phyloP scores from a whole-genome alignment of 1,284 basidiomycete genomes.

The Neolentinus lepideus region DNA sequence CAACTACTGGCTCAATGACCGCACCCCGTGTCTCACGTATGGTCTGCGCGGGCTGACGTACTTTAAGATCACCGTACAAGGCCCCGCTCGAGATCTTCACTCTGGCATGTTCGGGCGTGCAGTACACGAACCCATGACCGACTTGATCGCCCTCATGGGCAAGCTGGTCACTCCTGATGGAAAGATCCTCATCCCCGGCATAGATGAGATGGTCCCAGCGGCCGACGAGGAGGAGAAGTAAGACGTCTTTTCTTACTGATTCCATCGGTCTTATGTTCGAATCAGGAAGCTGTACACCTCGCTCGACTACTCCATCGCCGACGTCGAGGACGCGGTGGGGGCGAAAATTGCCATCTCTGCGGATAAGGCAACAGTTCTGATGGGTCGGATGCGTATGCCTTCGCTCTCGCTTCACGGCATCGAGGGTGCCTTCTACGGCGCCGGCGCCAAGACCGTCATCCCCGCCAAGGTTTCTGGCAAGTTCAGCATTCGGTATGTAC shows the following conservation, averaged over 20 bases:
- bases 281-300: constrained; percentile 58
- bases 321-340: constrained; percentile 81
- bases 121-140: constrained; percentile 88
- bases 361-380: constrained; percentile 82
- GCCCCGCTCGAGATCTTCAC: constrained; percentile 88
- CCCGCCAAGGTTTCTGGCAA: constrained; percentile 87
- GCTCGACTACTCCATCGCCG: constrained; percentile 69
- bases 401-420: constrained; percentile 94
- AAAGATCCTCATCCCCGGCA: constrained; percentile 85
- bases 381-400: constrained; percentile 87
- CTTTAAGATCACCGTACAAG: constrained; percentile 80
- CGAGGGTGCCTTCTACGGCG: constrained; percentile 91
- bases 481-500: constrained; percentile 81
- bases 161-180: constrained; percentile 83
- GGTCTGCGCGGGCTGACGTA: constrained; percentile 87
- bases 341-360: constrained; percentile 70
- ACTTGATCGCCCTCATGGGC: constrained; percentile 73
- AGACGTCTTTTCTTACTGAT: constrained; percentile 11
- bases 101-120: constrained; percentile 85
- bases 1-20: constrained; percentile 81
- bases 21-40: constrained; percentile 71
- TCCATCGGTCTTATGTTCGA: not conserved
- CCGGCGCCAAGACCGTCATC: constrained; percentile 93
- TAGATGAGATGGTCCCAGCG: constrained; percentile 81
- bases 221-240: constrained; percentile 76